phyloP scores from a whole-genome alignment of 805 yeast genomes.

The Saccharomycopsis babjevae region DNA sequence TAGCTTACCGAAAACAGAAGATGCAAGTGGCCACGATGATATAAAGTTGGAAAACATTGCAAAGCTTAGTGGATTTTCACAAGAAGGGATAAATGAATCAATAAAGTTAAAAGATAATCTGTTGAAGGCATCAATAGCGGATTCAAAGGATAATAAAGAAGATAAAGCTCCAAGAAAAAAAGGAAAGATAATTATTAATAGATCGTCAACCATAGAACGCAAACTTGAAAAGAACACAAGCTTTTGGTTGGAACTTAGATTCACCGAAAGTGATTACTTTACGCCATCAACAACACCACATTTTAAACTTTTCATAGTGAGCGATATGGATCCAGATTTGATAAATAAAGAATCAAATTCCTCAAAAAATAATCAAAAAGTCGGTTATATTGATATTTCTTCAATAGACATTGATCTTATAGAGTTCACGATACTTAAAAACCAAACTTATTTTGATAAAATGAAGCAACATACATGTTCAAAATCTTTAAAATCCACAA shows the following conservation, averaged over 20 bases:
- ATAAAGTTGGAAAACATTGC: too few relatives aligned
- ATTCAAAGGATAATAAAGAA: background rate
- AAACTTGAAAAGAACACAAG: background rate
- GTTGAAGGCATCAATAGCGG: too few relatives aligned
- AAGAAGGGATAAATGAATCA: too few relatives aligned
- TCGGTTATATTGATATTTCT: background rate
- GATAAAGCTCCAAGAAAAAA: background rate
- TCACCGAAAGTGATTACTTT: slow-evolving; percentile 9
- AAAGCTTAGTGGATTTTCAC: too few relatives aligned
- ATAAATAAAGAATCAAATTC: background rate
- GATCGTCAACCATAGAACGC: background rate
- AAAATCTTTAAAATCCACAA: background rate
- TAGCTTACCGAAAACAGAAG: too few relatives aligned
- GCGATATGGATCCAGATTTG: slow-evolving; percentile 1
- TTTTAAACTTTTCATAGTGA: slow-evolving; percentile 5
- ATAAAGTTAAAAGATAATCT: background rate
- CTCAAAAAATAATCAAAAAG: background rate
- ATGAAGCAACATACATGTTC: background rate
- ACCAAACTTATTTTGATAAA: slow-evolving; percentile 1
- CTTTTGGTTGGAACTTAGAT: slow-evolving; percentile 5
- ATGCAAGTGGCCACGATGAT: too few relatives aligned
- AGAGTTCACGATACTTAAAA: slow-evolving; percentile 4
- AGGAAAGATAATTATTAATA: background rate
- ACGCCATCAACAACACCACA: slow-evolving; percentile 5
- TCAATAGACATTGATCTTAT: slow-evolving; percentile 2